These are phyloP conservation scores for Gloeophyllum trabeum DNA, from an alignment of 768 basidiomycete genomes.

Conservation along the genomic window DNA sequence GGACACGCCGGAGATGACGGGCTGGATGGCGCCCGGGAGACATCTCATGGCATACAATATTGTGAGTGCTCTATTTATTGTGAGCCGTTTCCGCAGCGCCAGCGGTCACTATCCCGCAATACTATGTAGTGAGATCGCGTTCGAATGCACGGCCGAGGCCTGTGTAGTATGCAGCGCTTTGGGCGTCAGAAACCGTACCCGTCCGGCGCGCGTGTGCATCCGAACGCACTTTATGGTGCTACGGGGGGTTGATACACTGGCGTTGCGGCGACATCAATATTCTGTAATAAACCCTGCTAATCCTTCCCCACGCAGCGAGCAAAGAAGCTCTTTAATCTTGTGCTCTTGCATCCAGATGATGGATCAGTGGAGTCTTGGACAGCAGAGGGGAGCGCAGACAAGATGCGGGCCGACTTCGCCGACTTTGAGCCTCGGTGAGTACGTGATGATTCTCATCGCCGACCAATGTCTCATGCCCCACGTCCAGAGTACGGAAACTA, in stretches of 20 bases:
- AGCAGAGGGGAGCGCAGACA: slow-evolving; percentile 26
- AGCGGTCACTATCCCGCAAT: neutral
- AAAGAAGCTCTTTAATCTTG: slow-evolving; percentile 32
- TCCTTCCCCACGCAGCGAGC: too few species aligned
- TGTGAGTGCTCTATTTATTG: slow-evolving; percentile 15
- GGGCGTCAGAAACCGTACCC: too few species aligned
- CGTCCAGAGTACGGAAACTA: slow-evolving; percentile 31
- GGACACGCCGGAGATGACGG: slow-evolving; percentile 38
- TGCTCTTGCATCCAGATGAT: slow-evolving; percentile 28
- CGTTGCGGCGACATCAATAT: too few species aligned
- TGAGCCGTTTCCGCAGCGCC: slow-evolving; percentile 2
- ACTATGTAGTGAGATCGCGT: too few species aligned
- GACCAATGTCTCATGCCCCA: neutral
- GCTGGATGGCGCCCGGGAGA: slow-evolving; percentile 46
- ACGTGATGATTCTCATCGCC: slow-evolving; percentile 2
- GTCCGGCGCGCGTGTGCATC: too few species aligned
- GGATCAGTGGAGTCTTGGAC: slow-evolving; percentile 33
- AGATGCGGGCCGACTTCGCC: slow-evolving; percentile 32
- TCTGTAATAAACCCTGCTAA: too few species aligned
- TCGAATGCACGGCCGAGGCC: too few species aligned
- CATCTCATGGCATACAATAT: slow-evolving; percentile 36
- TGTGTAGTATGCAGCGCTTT: too few species aligned
- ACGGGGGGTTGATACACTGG: too few species aligned
- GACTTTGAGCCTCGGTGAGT: slow-evolving; percentile 35
- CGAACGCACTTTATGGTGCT: too few species aligned